phyloP scores from a whole-genome alignment of 768 basidiomycete genomes.

The Tulasnella sp. region DNA sequence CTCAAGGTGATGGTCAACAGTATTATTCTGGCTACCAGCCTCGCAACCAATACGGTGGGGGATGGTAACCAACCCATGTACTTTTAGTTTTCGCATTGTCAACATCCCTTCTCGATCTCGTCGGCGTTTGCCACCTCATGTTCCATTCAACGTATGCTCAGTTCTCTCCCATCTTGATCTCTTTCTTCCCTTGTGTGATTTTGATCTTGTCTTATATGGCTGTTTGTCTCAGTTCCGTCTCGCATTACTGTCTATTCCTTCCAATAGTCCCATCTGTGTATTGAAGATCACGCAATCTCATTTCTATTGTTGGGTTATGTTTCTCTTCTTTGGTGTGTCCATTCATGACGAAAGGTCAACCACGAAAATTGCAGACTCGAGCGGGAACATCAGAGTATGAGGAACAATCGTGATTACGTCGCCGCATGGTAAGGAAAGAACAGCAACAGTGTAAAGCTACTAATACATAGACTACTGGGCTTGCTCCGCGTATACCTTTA shows the following conservation, averaged over 20 bases:
- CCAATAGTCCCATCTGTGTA: not conserved
- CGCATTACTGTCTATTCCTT: slow-evolving; percentile 14
- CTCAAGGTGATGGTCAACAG: slow-evolving; percentile 19
- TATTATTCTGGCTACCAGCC: slow-evolving; percentile 27
- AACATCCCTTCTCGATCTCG: not conserved
- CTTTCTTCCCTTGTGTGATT: not conserved
- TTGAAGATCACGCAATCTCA: slow-evolving; percentile 21
- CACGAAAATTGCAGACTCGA: not conserved
- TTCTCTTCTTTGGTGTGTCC: not conserved
- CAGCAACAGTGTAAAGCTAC: not conserved
- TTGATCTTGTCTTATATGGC: not conserved
- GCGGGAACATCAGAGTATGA: not conserved
- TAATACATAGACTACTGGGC: slow-evolving; percentile 22
- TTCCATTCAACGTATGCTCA: not conserved
- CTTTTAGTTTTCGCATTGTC: not conserved
- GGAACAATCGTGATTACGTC: not conserved
- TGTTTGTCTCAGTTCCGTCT: not conserved
- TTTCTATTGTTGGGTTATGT: slow-evolving; percentile 7
- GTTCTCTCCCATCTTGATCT: not conserved
- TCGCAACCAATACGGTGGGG: slow-evolving; percentile 9
- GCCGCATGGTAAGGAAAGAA: not conserved
- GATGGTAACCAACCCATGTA: not conserved
- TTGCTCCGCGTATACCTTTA: slow-evolving; percentile 30
- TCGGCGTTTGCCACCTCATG: not conserved
- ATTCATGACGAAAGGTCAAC: not conserved